phyloP scores from a whole-genome alignment of 495 filamentous ascomycete genomes.

The Penicillium malachiteum region DNA sequence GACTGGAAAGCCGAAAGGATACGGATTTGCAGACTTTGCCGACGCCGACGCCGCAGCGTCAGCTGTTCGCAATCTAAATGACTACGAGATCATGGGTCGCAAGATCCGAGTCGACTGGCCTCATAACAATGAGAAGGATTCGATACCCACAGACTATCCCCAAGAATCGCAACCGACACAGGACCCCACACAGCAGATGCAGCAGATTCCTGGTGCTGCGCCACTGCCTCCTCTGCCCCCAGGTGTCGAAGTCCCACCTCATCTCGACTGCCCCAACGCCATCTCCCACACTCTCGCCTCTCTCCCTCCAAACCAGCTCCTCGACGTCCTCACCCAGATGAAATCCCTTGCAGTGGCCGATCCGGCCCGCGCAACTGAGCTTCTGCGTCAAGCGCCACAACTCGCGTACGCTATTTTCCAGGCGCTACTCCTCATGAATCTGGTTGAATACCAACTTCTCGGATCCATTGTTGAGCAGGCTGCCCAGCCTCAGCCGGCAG shows the following conservation, averaged over 20 bases:
- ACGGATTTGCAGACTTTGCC: slow-evolving; percentile 91
- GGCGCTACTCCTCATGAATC: slow-evolving; percentile 84
- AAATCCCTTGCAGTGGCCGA: slow-evolving; percentile 80
- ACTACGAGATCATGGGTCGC: slow-evolving; percentile 92
- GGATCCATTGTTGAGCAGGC: slow-evolving; percentile 58
- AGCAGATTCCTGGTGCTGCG: slow-evolving; percentile 30
- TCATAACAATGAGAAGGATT: slow-evolving; percentile 81
- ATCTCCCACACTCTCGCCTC: slow-evolving; percentile 86
- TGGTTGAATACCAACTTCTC: slow-evolving; percentile 70
- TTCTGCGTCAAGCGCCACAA: slow-evolving; percentile 87
- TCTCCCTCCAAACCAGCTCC: slow-evolving; percentile 81
- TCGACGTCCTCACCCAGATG: slow-evolving; percentile 94
- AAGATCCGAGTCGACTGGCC: slow-evolving; percentile 94
- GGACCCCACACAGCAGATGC: slow-evolving; percentile 24
- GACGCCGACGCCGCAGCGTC: slow-evolving; percentile 90
- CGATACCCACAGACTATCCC: slow-evolving; percentile 55
- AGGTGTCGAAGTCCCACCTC: slow-evolving; percentile 77
- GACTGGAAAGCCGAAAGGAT: slow-evolving; percentile 92
- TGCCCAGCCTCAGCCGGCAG: slow-evolving; percentile 37
- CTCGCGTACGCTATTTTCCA: slow-evolving; percentile 96
- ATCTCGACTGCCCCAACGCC: slow-evolving; percentile 80
- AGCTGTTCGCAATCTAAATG: slow-evolving; percentile 93
- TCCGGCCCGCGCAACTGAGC: slow-evolving; percentile 79
- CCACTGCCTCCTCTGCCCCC: slow-evolving; percentile 76
- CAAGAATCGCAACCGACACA: slow-evolving; percentile 30